A percentile compares a stretch with the other conserved stretches of the same genome.
Evolutionary conservation across 176 grass and related monocot species (phyloP).

Genomic region (Carex myosuroides): DNA sequence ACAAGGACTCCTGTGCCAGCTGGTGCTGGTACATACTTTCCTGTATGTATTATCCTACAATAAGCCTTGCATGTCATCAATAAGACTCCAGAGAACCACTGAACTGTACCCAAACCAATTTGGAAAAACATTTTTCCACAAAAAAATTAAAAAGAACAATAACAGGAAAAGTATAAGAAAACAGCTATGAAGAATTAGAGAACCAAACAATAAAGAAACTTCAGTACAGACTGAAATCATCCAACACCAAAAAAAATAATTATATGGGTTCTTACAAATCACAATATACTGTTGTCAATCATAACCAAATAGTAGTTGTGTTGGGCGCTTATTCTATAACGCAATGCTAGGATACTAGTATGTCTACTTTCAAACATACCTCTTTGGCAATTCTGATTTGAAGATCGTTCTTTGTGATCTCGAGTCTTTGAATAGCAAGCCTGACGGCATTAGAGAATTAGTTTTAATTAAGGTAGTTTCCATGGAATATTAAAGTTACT

Average conservation of each 20-base stretch:
- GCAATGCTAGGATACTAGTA: neutral
- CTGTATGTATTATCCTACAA: neutral
- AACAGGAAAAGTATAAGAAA: neutral
- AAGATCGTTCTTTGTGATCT: slow-evolving; percentile 88
- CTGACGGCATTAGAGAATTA: slow-evolving; percentile 35
- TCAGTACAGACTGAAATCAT: neutral
- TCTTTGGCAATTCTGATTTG: slow-evolving; percentile 93
- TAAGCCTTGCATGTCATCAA: neutral
- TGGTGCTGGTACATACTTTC: neutral
- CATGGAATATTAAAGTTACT: neutral
- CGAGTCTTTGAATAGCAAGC: slow-evolving; percentile 98
- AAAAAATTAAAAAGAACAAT: neutral
- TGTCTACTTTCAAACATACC: slow-evolving; percentile 37
- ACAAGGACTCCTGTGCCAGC: neutral
- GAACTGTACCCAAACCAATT: neutral
- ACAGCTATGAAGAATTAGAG: neutral
- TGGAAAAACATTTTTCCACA: neutral
- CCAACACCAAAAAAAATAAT: neutral
- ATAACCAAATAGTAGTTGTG: neutral
- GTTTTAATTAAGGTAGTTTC: neutral
- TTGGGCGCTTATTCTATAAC: neutral
- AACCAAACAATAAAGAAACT: neutral
- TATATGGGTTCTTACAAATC: neutral
- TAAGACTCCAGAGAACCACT: neutral
- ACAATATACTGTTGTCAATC: neutral